Evolutionary conservation across 176 grass and related monocot species (phyloP), one percentile per base, ranked within the genome.

Genomic region (Phoenix roebelenii): DNA sequence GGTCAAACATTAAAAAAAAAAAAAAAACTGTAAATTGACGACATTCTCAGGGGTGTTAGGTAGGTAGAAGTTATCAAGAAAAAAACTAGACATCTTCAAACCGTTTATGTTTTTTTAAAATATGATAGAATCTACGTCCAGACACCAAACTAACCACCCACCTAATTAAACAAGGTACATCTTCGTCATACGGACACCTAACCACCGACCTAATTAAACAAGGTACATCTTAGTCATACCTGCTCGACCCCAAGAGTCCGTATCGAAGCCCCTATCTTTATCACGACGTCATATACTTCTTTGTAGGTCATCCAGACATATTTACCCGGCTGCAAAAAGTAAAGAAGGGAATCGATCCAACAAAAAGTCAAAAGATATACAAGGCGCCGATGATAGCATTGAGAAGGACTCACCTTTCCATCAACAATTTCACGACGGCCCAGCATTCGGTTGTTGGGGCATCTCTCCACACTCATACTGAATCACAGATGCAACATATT

Each of bases 361-460:
- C 3, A 15, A n/a, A 5, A 28, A 23, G 14, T n/a, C n/a, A 50
- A 17, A 50, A 39, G 15, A 10, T 24, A 39, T 35, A 5, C 19
- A 54, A 44, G 14, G 5, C 18, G 23, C 3, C 49, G n/a, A 5
- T 7, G 22, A 15, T 65, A 23, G n/a, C 50, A 65, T 32, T 28
- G n/a, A 7, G 15, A 7, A 16, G 2, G 22, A 25, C 24, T 14
- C 19, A 95, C 89, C 89, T 85, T 95, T 25, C 76, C 89, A 52
- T 80, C 73, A 64, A 89, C 82, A 66, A 72, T 74, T 57, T 80
- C 73, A 57, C 85, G 82, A 35, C 28, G 79, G 26, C 85, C 89
- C 19, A 95, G 79, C 85, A 95, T 89, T 61, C 18, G 85, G 25
- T 95, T 89, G n/a, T 82, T 54, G 32, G 89, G 89, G 61, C 77